These are phyloP conservation scores for Corinectria fuckeliana DNA, from an alignment of 2,329 filamentous ascomycete genomes.

Conservation along the genomic window DNA sequence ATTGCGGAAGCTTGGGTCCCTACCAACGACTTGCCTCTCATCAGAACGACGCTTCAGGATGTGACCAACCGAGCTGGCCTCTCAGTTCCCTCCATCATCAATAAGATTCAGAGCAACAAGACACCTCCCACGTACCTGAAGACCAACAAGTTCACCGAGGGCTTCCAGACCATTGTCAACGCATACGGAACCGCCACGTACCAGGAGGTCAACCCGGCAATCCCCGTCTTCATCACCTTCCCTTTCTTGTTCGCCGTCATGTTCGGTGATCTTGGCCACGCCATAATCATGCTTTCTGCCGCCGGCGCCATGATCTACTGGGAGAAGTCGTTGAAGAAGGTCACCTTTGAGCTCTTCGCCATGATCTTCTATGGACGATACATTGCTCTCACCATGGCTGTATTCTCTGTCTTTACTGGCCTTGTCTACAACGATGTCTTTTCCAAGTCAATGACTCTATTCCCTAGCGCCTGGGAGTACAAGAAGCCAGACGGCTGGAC, in stretches of 20 bases:
- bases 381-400: constrained; percentile 97
- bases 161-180: constrained; percentile 98
- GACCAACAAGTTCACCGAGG: constrained; percentile 98
- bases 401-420: constrained; percentile 96
- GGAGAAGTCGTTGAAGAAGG: constrained; percentile 92
- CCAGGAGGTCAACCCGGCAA: constrained; percentile 93
- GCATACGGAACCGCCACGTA: constrained; percentile 98
- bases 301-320: constrained; percentile 95
- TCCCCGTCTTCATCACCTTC: constrained; percentile 96
- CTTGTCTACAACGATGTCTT: constrained; percentile 98
- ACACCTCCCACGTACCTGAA: constrained; percentile 97
- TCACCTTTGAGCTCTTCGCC: constrained; percentile 89
- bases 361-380: constrained; percentile 99
- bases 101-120: constrained; percentile 96
- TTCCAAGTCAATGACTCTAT: constrained; percentile 89
- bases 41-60: constrained; percentile 93
- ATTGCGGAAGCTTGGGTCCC: constrained; percentile 99
- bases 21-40: constrained; percentile 85
- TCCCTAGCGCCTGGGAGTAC: constrained; percentile 89
- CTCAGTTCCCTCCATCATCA: constrained; percentile 98
- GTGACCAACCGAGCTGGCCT: constrained; percentile 95
- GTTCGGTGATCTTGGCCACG: constrained; percentile 98
- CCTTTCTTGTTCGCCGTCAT: constrained; percentile 99
- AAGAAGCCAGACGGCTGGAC: constrained; percentile 70
- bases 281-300: constrained; percentile 83